Base-by-base conservation (phyloP, 2,329 filamentous ascomycete genomes). In the Dactylonectria estremocensis region DNA sequence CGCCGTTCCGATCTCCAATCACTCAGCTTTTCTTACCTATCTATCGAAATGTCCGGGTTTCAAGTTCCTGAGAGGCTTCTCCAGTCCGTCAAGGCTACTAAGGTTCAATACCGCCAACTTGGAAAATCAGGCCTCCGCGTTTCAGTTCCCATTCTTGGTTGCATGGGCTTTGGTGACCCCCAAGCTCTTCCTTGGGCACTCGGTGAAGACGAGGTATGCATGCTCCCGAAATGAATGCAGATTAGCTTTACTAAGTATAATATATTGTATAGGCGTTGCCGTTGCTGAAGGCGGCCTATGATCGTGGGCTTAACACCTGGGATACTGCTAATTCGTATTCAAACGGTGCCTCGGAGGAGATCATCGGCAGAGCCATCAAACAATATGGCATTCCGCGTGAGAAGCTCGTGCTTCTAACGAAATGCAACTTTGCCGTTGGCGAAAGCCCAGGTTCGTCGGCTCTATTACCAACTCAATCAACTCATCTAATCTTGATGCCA, bases 301-400 rank as follows among this genome's bases (percentile, higher is more conserved):
- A 68, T 31, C 24, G 14, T 16, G 66, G 66, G 1, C 18, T 68
- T 2, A 68, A 64, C 37, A 68, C 66, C 18, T 69, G 67, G 67
- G 67, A 69, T 24, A 69, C 67, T 77, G 87, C 87, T 28, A 87
- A 88, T 65, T 77, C 84, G 2, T 90, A 90, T 77, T 87, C 84
- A 53, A 89, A 88, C 66, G 88, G 88, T 13, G 79, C 76, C 1
- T 86, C 84, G 1, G 88, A 90, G 74, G 77, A 80, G 9, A 84
- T 89, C 37, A 83, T 89, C 46, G 88, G 84, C 62, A 89, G 88
- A 71, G 88, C 89, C 0, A 86, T 91, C 75, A 87, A 89, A 75
- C 84, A 89, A 67, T 89, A 86, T 78, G 79, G 84, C 28, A 85
- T 90, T 53, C 87, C 87, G 0, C 84, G 89, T 9, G 78, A 89